Conservation (phyloP, 202 grass and related monocot genomes). For the Brachypodium distachyon region DNA sequence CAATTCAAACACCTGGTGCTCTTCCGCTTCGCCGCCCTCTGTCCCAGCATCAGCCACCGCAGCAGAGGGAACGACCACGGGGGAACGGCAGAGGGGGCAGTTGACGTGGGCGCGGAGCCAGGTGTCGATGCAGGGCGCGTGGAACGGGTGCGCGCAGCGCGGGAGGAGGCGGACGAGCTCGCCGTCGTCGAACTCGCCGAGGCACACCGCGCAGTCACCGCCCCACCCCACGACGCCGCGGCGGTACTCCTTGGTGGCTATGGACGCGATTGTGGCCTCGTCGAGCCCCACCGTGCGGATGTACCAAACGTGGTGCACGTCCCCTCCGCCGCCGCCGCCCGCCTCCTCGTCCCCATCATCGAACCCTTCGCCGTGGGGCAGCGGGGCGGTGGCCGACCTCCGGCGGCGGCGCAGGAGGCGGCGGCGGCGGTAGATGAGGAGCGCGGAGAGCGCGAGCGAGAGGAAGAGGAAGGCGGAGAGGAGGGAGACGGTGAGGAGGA, state of each 20-base stretch:
- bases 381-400: not conserved
- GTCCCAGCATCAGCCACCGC: not conserved
- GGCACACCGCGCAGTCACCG: slow-evolving; percentile 75
- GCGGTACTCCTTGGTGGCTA: slow-evolving; percentile 51
- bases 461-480: slow-evolving; percentile 51
- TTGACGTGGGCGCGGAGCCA: slow-evolving; percentile 85
- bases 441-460: slow-evolving; percentile 25
- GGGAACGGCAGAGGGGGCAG: slow-evolving; percentile 70
- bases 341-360: slow-evolving; percentile 7
- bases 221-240: slow-evolving; percentile 19
- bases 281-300: slow-evolving; percentile 83
- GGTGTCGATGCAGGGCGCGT: slow-evolving; percentile 71
- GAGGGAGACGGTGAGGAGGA: slow-evolving; percentile 39
- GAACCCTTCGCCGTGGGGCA: not conserved
- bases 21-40: not conserved
- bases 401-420: slow-evolving; percentile 17
- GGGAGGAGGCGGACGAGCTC: slow-evolving; percentile 79
- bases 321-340: slow-evolving; percentile 13
- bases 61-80: slow-evolving; percentile 17
- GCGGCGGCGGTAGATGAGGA: slow-evolving; percentile 52
- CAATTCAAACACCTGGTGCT: slow-evolving; percentile 41
- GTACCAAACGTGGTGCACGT: slow-evolving; percentile 76
- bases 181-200: slow-evolving; percentile 72
- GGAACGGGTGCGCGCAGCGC: slow-evolving; percentile 76
- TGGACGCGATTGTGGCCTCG: slow-evolving; percentile 76